Percentiles rank a stretch among this genome's conserved stretches.
Evolutionary conservation across 257 asterid genomes (phyloP).

Genomic region (Solanum chilense): DNA sequence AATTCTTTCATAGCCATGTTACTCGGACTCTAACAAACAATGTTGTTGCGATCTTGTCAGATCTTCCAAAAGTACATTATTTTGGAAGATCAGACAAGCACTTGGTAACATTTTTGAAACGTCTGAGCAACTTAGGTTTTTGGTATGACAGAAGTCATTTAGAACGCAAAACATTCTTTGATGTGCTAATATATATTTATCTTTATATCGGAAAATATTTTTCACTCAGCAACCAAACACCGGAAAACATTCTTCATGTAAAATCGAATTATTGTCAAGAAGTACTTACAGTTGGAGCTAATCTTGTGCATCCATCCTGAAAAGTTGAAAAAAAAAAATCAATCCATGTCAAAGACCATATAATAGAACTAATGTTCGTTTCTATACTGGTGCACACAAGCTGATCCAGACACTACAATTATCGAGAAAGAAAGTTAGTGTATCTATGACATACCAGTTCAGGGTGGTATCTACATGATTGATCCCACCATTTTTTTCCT

Average conservation of each 20-base stretch:
- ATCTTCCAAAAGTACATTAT: background rate
- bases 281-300: conserved; percentile 84
- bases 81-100: background rate
- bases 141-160: background rate
- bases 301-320: conserved; percentile 52
- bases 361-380: background rate
- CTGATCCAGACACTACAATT: background rate
- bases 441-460: conserved; percentile 17
- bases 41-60: background rate
- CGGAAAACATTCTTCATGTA: background rate
- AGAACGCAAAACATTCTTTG: background rate
- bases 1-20: background rate
- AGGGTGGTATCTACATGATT: conserved; percentile 53
- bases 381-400: background rate
- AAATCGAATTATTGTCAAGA: background rate
- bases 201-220: background rate
- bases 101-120: background rate
- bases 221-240: background rate
- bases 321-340: background rate
- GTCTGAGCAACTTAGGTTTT: background rate
- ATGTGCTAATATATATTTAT: background rate
- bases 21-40: background rate
- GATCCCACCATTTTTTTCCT: conserved; percentile 73
- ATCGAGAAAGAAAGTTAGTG: background rate
- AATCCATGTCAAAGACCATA: background rate